Base-by-base conservation (phyloP, 2,329 filamentous ascomycete genomes). In the Chaetomiaceae sp. region DNA sequence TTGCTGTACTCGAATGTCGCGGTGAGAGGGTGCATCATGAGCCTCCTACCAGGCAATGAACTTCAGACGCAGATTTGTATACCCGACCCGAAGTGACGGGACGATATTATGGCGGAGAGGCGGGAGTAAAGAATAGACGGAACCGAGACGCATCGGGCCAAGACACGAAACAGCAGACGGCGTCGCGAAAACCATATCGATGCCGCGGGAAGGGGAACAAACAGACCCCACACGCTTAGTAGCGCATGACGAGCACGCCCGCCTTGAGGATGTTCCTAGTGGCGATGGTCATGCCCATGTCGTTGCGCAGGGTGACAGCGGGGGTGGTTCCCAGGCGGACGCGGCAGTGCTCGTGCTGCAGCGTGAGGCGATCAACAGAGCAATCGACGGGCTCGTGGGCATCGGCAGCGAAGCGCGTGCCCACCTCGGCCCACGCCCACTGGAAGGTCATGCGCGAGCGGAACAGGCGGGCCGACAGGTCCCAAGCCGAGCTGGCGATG, bases 311-410 rank as follows among this genome's bases (percentile, higher is more conserved):
- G 2, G 74, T 78, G 37, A 79, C 69, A 8, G 73, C 68, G 1
- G 76, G 76, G 0, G 76, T 78, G 5, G 75, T 71, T 22, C 75
- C 72, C 2, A 78, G 65, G 43, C 72, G 70, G n/a, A 80, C 60
- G 5, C 75, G 70, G 62, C 67, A 72, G 55, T 78, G 74, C 55
- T 68, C 67, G 6, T 66, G 62, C 62, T 78, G 74, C 17, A 79
- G 60, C 42, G 70, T 64, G 45, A 65, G 58, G 0, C 68, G 63
- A 29, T 71, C 65, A 22, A 64, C 55, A 29, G 58, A 52, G 19
- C 67, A 65, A 60, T 75, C 74, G 50, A 75, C 44, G 53, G 68
- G 37, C 64, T 61, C 70, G 75, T 80, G 53, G 2, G 63, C 68
- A 53, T 73, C 66, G 47, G 65, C 65, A 14, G 61, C 68, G 64